Base-by-base conservation (phyloP, 1,284 basidiomycete species). In the Puccinia brachypodii region DNA sequence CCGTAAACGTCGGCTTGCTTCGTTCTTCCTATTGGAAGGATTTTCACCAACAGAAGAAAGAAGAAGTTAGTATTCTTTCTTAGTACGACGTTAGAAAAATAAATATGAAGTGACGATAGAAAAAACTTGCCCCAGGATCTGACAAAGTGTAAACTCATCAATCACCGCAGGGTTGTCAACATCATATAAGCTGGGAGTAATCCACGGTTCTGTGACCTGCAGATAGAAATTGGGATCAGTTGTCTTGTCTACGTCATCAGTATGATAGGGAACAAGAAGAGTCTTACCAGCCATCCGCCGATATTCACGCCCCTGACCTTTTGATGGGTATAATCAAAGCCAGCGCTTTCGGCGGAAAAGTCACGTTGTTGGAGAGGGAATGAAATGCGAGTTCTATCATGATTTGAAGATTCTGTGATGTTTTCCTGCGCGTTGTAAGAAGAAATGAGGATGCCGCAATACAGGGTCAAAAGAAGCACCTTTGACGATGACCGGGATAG, bases 151-250 rank as follows among this genome's bases (percentile, higher is more conserved):
- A 83, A 88, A 92, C 84, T 92, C 92, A 84, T 93, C 92, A 8
- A 92, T 87, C 58, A 93, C 89, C 58, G 88, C 87, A 58, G 88
- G 87, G 84, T 92, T 91, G 40, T 89, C 89, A 16, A 91, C 91
- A 84, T 88, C 89, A 80, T 91, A 88, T 84, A 92, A 86, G 69
- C 91, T 92, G 16, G 94, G 94, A 0, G 92, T 94, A 83, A 94
- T 93, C 92, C 92, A 94, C 25, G 93, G 92, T 91, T 91, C 83
- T 22, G 28, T 66, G 14, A 77, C 19, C 72, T 74, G 31, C 6
- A 25, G 33, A 16, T 13, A 19, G 9, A 40, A 79, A 22, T 13
- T 42, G n/a, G 50, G 13, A 53, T 13, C 13, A 53, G 13, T 53
- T 53, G 50, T 13, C 62, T n/a, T 4, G 36, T 22, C 33, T 16